These are phyloP conservation scores for Phialophora verrucosa DNA, from an alignment of 2,329 filamentous ascomycete genomes.

Conservation along the genomic window DNA sequence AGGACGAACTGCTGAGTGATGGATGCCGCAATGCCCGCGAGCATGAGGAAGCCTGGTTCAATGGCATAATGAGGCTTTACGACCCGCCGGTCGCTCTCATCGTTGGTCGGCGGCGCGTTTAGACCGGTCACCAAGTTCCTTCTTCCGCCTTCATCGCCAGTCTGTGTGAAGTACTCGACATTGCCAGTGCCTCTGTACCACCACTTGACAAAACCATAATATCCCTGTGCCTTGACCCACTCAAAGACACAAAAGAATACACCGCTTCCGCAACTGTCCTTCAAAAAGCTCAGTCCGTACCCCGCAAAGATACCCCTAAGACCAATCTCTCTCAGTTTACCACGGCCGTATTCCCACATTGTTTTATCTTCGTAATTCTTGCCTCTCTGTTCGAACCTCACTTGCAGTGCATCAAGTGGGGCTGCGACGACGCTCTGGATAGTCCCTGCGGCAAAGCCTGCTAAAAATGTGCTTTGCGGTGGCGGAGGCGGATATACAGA, in stretches of 20 bases:
- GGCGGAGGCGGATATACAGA: conserved; percentile 65
- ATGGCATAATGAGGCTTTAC: conserved; percentile 68
- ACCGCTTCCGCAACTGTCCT: conserved; percentile 66
- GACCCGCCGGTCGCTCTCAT: conserved; percentile 31
- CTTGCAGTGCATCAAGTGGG: conserved; percentile 67
- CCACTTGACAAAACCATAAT: conserved; percentile 65
- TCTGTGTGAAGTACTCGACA: conserved; percentile 4
- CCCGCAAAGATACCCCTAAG: conserved; percentile 67
- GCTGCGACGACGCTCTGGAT: conserved; percentile 67
- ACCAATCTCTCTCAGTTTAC: conserved; percentile 65
- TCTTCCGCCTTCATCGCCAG: not conserved
- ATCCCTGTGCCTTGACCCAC: conserved; percentile 66
- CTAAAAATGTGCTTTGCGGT: conserved; percentile 60
- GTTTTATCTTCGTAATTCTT: conserved; percentile 52
- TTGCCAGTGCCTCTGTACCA: conserved; percentile 56
- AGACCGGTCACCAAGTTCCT: conserved; percentile 25
- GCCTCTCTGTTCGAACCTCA: conserved; percentile 61
- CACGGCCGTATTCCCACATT: conserved; percentile 67
- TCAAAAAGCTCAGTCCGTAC: conserved; percentile 64
- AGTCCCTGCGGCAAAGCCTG: conserved; percentile 64
- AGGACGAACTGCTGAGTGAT: conserved; percentile 64
- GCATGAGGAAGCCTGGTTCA: conserved; percentile 65
- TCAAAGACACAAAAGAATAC: conserved; percentile 69
- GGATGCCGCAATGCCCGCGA: conserved; percentile 65
- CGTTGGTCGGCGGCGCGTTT: conserved; percentile 31